Evolutionary conservation across 176 grass and related monocot species (phyloP), one percentile per base, ranked within the genome.

Genomic region (Stipa capillata): DNA sequence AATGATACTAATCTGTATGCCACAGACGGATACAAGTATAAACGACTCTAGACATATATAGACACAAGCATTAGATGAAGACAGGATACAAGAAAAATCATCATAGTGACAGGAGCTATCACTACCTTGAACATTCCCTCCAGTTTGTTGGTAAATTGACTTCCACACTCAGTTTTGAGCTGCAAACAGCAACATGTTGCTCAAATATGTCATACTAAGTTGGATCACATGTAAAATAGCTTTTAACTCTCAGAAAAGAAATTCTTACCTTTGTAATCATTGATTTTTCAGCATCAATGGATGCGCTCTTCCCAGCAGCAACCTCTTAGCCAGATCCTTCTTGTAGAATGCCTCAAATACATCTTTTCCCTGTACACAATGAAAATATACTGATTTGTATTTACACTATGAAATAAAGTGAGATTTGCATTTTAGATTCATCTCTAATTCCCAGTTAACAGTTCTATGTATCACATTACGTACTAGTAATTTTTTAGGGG

Each of bases 311-410:
- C 97, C 97, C 53, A 99, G 87, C 57, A 99, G 82, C 85, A 99
- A 78, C 61, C 97, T 88, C 82, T 99, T 99, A 61, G 97, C 97
- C 85, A 99, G 92, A 92, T 96, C 97, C 82, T 96, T 99, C 84
- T 99, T 99, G 90, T 99, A 99, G 82, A 99, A 99, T 73, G 97
- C 97, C 86, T 99, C 97, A 84, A 99, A 99, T 27, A 99, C 97
- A 87, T 99, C 97, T 86, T 99, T 99, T 63, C 97, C 97, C 97
- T 99, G 87, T 60, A 72, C n/a, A 73, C 52, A 35, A 51, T 32
- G 11, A 72, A 82, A 60, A 71, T 56, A 41, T 39, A 61, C 31
- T 69, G 8, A 8, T n/a, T 82, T 77, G 33, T 37, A 76, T 33
- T 69, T 64, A 58, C 32, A 66, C 18, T 79, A 41, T 8, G 43